Percentiles rank a stretch among this genome's conserved stretches.
phyloP scores from a whole-genome alignment of 164 flowering plant species.

The Pachysandra terminalis region DNA sequence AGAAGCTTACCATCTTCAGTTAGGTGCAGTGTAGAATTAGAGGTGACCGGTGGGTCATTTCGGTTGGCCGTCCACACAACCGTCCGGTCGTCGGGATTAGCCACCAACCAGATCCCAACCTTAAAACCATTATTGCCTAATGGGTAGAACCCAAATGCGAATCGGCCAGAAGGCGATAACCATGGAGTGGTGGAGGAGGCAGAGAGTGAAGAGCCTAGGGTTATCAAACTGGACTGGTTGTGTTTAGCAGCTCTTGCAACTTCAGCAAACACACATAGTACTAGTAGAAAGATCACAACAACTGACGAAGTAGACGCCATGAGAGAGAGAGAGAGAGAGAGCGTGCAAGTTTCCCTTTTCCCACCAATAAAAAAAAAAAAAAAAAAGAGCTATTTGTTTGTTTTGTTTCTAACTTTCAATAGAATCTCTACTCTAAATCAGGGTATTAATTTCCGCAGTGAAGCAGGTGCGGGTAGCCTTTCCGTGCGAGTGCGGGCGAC shows the following conservation, averaged over 20 bases:
- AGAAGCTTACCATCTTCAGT: constrained; percentile 26
- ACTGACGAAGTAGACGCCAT: neutral
- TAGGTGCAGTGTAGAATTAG: constrained; percentile 19
- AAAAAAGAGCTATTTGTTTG: no score
- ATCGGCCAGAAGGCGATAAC: neutral
- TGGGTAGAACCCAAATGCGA: constrained; percentile 8
- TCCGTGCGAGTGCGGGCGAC: no score
- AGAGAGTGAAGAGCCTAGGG: neutral
- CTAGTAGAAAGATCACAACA: neutral
- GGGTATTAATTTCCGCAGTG: no score
- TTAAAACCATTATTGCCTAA: neutral
- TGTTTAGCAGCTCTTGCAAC: neutral
- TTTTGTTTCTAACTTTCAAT: no score
- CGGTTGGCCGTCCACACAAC: constrained; percentile 26
- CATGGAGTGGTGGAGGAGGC: neutral
- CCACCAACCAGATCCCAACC: constrained; percentile 6
- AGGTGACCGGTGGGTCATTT: constrained; percentile 21
- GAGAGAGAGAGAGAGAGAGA: neutral
- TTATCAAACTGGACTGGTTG: neutral
- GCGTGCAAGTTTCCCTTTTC: no score
- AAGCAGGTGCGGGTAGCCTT: no score
- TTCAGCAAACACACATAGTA: neutral
- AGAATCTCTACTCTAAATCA: no score
- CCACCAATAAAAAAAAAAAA: no score
- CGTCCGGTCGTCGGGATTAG: neutral